Evolutionary conservation across 176 grass and related monocot species (phyloP).

Genomic region (Musa schizocarpa): DNA sequence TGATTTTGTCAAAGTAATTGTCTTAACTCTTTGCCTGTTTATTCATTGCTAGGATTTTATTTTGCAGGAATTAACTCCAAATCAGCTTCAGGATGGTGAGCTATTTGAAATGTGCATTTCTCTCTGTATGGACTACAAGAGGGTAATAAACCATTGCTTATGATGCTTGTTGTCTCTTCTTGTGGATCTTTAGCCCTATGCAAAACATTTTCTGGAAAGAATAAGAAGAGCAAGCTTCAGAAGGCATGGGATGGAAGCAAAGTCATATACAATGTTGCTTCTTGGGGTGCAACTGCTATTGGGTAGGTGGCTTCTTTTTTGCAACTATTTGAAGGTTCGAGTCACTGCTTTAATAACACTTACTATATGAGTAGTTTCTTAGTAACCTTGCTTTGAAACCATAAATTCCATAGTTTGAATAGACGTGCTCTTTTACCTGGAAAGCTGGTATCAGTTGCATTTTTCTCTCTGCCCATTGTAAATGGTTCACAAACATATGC

Average conservation of each 20-base stretch:
- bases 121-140: not conserved
- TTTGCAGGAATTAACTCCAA: constrained; percentile 71
- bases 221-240: constrained; percentile 58
- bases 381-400: no score
- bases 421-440: no score
- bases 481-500: no score
- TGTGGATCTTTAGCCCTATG: constrained; percentile 38
- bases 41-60: constrained; percentile 26
- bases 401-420: no score
- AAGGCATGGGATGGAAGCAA: constrained; percentile 90
- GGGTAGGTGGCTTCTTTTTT: constrained; percentile 35
- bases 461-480: no score
- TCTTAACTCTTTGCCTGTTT: constrained; percentile 2
- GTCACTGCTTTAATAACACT: not conserved
- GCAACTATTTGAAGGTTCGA: not conserved
- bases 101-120: not conserved
- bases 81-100: constrained; percentile 61
- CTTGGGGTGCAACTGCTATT: constrained; percentile 84
- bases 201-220: constrained; percentile 64
- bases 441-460: no score
- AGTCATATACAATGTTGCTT: constrained; percentile 75
- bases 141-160: not conserved
- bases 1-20: not conserved
- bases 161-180: not conserved
- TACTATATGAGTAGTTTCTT: no score